phyloP scores from a whole-genome alignment of 345 rosid genomes.

The Syzygium aqueum region DNA sequence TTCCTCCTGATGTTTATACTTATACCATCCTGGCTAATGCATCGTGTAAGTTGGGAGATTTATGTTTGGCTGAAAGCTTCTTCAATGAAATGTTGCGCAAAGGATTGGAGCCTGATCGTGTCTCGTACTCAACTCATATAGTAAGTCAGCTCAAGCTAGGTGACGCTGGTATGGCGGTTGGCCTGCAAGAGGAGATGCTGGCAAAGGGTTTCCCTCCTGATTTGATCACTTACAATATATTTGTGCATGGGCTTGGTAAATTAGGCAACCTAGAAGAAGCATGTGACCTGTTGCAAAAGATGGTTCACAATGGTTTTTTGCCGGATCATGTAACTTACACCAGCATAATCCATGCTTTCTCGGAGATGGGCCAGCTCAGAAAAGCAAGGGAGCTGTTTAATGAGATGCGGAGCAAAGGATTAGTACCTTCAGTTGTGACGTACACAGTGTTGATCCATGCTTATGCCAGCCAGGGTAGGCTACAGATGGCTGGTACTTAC shows the following conservation, averaged over 20 bases:
- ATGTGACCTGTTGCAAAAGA: constrained; percentile 31
- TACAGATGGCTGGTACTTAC: constrained; percentile 39
- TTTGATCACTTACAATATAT: constrained; percentile 45
- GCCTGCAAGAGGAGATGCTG: constrained; percentile 55
- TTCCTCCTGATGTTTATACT: constrained; percentile 53
- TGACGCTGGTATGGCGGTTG: constrained; percentile 29
- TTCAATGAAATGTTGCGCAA: constrained; percentile 47
- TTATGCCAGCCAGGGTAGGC: constrained; percentile 42
- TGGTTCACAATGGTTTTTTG: constrained; percentile 29
- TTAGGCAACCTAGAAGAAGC: constrained; percentile 42
- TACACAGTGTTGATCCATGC: constrained; percentile 71
- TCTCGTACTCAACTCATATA: constrained; percentile 40
- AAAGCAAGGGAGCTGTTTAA: constrained; percentile 40
- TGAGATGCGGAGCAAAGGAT: constrained; percentile 43
- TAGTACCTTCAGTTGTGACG: constrained; percentile 49
- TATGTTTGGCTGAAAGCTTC: constrained; percentile 32
- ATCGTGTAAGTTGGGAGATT: constrained; percentile 40
- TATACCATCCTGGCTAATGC: constrained; percentile 58
- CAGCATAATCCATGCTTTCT: constrained; percentile 41
- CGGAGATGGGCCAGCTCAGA: constrained; percentile 35
- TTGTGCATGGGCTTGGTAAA: constrained; percentile 39
- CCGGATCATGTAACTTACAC: constrained; percentile 71
- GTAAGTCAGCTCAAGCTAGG: constrained; percentile 50
- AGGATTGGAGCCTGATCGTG: constrained; percentile 46
- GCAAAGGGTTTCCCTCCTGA: constrained; percentile 39